A percentile compares a stretch with the other conserved stretches of the same genome.
Conservation (phyloP, 192 early-diverging fungal species). For the Martensiomyces pterosporus region DNA sequence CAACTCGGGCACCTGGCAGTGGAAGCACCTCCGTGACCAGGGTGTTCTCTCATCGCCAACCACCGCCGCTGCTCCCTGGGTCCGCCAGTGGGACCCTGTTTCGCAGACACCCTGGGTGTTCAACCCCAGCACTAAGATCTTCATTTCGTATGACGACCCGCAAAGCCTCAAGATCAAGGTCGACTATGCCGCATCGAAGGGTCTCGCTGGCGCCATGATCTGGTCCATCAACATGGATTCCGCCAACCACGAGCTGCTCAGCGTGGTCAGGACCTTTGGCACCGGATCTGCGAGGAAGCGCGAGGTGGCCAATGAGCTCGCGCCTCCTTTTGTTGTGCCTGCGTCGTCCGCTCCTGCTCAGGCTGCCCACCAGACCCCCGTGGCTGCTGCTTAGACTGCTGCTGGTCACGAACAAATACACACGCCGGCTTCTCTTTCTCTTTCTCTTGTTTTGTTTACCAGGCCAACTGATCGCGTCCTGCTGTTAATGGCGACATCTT, state of each 20-base stretch:
- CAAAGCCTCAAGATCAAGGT: constrained; percentile 55
- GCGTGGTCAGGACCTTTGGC: constrained; percentile 3
- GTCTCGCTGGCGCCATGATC: constrained; percentile 57
- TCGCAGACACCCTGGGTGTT: constrained; percentile 68
- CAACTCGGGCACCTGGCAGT: constrained; percentile 61
- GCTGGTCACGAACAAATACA: too few species aligned
- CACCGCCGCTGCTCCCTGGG: constrained; percentile 56
- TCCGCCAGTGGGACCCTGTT: constrained; percentile 53
- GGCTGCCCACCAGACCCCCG: too few species aligned
- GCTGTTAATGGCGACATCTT: too few species aligned
- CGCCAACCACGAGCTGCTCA: constrained; percentile 49
- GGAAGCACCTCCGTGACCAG: constrained; percentile 54
- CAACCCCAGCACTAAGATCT: constrained; percentile 52
- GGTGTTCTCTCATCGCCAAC: constrained; percentile 41
- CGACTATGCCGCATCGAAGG: constrained; percentile 50
- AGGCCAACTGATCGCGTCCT: too few species aligned
- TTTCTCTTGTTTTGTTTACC: too few species aligned
- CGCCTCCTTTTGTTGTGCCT: neutral
- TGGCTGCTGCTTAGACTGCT: too few species aligned
- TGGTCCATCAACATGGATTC: constrained; percentile 37
- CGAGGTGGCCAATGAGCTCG: neutral
- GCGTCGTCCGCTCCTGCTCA: neutral
- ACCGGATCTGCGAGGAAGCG: neutral
- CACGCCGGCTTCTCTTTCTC: too few species aligned
- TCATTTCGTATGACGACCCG: constrained; percentile 66